phyloP scores from a whole-genome alignment of 352 stramenopile species.

The Pythium folliculosum region DNA sequence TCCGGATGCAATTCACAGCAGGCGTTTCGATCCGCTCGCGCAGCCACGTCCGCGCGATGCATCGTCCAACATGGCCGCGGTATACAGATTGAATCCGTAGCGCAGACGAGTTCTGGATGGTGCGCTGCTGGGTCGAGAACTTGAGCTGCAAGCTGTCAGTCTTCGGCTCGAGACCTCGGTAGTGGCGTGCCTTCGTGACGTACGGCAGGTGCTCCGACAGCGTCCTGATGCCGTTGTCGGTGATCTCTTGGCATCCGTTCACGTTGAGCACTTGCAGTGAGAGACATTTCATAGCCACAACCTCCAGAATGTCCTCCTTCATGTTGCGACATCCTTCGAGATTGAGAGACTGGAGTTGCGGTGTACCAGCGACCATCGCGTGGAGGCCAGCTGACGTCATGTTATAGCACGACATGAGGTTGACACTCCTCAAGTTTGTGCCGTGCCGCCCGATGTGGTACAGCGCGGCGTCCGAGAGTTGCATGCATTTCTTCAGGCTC shows the following conservation, averaged over 20 bases:
- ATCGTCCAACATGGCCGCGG: slow-evolving; percentile 54
- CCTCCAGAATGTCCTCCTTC: slow-evolving; percentile 68
- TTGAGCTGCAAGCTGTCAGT: slow-evolving; percentile 57
- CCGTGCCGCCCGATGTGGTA: slow-evolving; percentile 50
- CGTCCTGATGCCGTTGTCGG: slow-evolving; percentile 66
- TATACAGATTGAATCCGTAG: slow-evolving; percentile 73
- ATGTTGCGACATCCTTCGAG: slow-evolving; percentile 69
- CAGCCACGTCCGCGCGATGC: slow-evolving; percentile 54
- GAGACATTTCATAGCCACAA: slow-evolving; percentile 50
- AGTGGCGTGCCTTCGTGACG: slow-evolving; percentile 49
- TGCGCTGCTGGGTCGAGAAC: slow-evolving; percentile 72
- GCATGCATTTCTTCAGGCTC: slow-evolving; percentile 60
- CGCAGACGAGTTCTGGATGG: slow-evolving; percentile 68
- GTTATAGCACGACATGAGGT: slow-evolving; percentile 60
- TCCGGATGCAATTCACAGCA: slow-evolving; percentile 47
- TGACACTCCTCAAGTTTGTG: slow-evolving; percentile 55
- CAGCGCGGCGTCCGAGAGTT: slow-evolving; percentile 56
- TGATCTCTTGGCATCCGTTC: slow-evolving; percentile 78
- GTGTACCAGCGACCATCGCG: slow-evolving; percentile 50
- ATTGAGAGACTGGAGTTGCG: slow-evolving; percentile 62
- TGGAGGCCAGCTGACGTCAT: slow-evolving; percentile 59
- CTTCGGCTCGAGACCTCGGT: slow-evolving; percentile 65
- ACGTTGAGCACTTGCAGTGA: slow-evolving; percentile 70
- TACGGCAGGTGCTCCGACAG: slow-evolving; percentile 72
- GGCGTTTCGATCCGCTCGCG: slow-evolving; percentile 55